Conservation (phyloP, 192 early-diverging fungal species). For the Coemansia javaensis region DNA sequence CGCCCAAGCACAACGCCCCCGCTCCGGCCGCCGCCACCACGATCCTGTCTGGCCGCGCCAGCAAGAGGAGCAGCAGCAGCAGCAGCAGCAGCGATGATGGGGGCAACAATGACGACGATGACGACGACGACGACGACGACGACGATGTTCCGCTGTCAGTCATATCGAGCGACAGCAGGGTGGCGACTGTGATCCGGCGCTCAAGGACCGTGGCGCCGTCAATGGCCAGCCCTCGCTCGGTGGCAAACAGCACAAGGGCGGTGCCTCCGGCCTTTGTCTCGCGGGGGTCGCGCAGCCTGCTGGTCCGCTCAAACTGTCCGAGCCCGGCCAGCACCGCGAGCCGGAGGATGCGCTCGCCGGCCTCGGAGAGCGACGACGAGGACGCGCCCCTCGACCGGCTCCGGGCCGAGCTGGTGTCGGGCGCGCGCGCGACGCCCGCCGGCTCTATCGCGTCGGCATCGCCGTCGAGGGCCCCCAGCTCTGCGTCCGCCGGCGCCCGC, state of each 20-base stretch:
- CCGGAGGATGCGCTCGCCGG: background rate
- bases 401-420: conserved; percentile 30
- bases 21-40: background rate
- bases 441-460: background rate
- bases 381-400: conserved; percentile 41
- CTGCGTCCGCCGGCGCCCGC: background rate
- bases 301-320: background rate
- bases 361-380: conserved; percentile 17
- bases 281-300: conserved; percentile 17
- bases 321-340: background rate
- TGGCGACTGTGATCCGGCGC: conserved; percentile 19
- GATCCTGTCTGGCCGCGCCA: too few relatives aligned
- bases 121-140: conserved; percentile 17
- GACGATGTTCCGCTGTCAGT: conserved; percentile 41
- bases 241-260: background rate
- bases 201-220: conserved; percentile 29
- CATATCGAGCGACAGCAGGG: conserved; percentile 24
- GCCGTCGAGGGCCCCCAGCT: conserved; percentile 1
- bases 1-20: conserved; percentile 2
- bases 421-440: background rate
- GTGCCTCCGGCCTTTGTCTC: background rate
- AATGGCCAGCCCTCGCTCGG: conserved; percentile 10
- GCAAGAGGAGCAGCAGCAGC: too few relatives aligned
- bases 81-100: too few relatives aligned
- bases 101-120: conserved; percentile 5